A percentile compares a stretch with the other conserved stretches of the same genome.
Evolutionary conservation across 2,329 filamentous ascomycete species (phyloP).

Genomic region (Arachnomyces sp.): DNA sequence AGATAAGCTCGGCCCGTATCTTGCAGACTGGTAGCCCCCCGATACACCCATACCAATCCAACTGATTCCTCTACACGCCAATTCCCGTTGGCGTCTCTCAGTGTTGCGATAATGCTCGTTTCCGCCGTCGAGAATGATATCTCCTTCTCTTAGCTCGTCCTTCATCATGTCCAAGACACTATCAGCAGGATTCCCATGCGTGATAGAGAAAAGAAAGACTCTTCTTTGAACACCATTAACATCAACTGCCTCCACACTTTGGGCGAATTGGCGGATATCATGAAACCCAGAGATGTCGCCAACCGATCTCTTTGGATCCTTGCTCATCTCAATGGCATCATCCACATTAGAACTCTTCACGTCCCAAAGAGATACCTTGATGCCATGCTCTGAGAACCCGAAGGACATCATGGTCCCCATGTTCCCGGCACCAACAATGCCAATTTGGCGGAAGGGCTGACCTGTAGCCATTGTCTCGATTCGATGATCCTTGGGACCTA

Average conservation of each 20-base stretch:
- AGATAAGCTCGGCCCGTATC: slow-evolving; percentile 59
- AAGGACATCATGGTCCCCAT: slow-evolving; percentile 38
- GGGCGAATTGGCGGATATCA: slow-evolving; percentile 28
- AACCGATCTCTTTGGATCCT: slow-evolving; percentile 17
- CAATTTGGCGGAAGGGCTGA: slow-evolving; percentile 28
- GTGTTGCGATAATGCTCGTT: slow-evolving; percentile 62
- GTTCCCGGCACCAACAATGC: slow-evolving; percentile 33
- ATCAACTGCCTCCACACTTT: slow-evolving; percentile 23
- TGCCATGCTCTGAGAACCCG: slow-evolving; percentile 31
- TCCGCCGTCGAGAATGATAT: slow-evolving; percentile 60
- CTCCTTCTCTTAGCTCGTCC: slow-evolving; percentile 47
- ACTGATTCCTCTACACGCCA: slow-evolving; percentile 49
- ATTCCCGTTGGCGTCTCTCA: slow-evolving; percentile 52
- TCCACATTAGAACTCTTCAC: slow-evolving; percentile 27
- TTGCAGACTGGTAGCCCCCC: slow-evolving; percentile 60
- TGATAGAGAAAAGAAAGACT: slow-evolving; percentile 34
- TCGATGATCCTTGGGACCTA: no score
- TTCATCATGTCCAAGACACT: slow-evolving; percentile 33
- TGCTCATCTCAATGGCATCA: slow-evolving; percentile 19
- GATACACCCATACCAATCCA: slow-evolving; percentile 62
- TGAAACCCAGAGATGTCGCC: slow-evolving; percentile 28
- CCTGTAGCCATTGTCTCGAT: slow-evolving; percentile 12
- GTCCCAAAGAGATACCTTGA: slow-evolving; percentile 34
- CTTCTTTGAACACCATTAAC: slow-evolving; percentile 19
- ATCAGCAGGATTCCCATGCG: slow-evolving; percentile 32